Conservation (phyloP, 495 filamentous ascomycete genomes). For the Aspergillus haitiensis region DNA sequence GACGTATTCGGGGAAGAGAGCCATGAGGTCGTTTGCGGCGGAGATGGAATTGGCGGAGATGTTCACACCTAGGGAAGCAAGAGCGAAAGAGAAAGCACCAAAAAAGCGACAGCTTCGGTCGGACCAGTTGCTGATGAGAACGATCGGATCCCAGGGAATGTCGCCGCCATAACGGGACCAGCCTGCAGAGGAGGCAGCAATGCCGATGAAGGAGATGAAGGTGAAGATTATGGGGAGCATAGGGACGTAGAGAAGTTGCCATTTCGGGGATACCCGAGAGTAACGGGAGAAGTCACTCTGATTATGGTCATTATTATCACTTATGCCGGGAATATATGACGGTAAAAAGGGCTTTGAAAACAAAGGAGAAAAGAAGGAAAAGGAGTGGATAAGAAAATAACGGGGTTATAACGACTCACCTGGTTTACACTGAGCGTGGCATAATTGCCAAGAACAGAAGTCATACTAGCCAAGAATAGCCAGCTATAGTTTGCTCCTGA, state of each 20-base stretch:
- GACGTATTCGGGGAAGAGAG: constrained; percentile 57
- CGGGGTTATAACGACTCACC: constrained; percentile 17
- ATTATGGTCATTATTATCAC: constrained; percentile 4
- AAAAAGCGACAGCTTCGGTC: constrained; percentile 56
- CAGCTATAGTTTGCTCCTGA: constrained; percentile 43
- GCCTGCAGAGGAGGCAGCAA: constrained; percentile 47
- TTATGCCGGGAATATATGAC: neutral
- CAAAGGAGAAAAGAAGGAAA: neutral
- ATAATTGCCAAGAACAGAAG: constrained; percentile 47
- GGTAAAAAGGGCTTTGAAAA: too few relatives aligned
- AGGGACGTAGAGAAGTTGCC: constrained; percentile 50
- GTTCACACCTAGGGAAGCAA: constrained; percentile 53
- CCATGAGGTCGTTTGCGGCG: constrained; percentile 63
- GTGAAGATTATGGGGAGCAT: constrained; percentile 52
- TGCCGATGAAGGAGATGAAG: constrained; percentile 52
- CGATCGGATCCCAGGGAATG: constrained; percentile 49
- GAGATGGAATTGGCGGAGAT: constrained; percentile 66
- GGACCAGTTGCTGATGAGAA: constrained; percentile 46
- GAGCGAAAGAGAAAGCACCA: constrained; percentile 47
- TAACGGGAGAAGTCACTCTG: constrained; percentile 52
- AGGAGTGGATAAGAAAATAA: neutral
- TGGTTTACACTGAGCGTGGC: constrained; percentile 44
- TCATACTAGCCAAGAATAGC: constrained; percentile 47
- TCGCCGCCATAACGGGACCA: constrained; percentile 40
- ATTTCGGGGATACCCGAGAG: constrained; percentile 42